Evolutionary conservation across 495 filamentous ascomycete species (phyloP), one percentile per base, ranked within the genome.

Genomic region (Hyaloscypha hepaticicola): DNA sequence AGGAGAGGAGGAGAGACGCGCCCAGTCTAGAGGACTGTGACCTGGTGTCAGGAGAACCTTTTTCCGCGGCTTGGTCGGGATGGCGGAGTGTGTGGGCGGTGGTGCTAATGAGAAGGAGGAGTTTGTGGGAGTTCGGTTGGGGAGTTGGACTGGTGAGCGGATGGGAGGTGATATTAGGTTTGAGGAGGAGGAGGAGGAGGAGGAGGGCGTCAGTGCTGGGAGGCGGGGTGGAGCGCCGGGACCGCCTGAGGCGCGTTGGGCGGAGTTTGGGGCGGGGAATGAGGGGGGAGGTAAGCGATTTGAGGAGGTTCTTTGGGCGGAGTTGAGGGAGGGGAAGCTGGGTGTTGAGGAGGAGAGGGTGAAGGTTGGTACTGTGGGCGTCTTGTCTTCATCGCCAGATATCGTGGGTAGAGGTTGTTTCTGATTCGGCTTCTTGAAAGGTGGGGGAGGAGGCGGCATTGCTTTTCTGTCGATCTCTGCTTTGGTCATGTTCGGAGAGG

Each of bases 21-120:
- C 95, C 95, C 95, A 99, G 82, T 99, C 95, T 6, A 99, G 87
- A 0, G 95, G 95, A 1, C 90, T 94, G 79, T 90, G 93, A 41
- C 95, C 95, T 0, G 95, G 95, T 31, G 85, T 80, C 33, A 99
- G 87, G 19, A 88, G 77, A 24, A 96, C 90, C 68, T 90, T 86
- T 31, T 70, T 70, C 0, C 59, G 50, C 12, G 81, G 81, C 66
- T 81, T 83, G 9, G 75, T 60, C 11, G 81, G 81, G 34, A 78
- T 80, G 66, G 73, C 57, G 41, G 64, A 71, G 72, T 80, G 79
- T 3, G 81, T 79, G 0, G 78, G 83, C 0, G 79, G 79, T 0
- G 75, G 83, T 29, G 78, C 74, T 60, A 77, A 79, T 49, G 63
- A 48, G 38, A 45, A 45, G 0, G 70, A 38, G 2, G 58, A 41